A percentile compares a stretch with the other conserved stretches of the same genome.
These are phyloP conservation scores for Seminavis robusta DNA, from an alignment of 108 stramenopile genomes.

Conservation along the genomic window DNA sequence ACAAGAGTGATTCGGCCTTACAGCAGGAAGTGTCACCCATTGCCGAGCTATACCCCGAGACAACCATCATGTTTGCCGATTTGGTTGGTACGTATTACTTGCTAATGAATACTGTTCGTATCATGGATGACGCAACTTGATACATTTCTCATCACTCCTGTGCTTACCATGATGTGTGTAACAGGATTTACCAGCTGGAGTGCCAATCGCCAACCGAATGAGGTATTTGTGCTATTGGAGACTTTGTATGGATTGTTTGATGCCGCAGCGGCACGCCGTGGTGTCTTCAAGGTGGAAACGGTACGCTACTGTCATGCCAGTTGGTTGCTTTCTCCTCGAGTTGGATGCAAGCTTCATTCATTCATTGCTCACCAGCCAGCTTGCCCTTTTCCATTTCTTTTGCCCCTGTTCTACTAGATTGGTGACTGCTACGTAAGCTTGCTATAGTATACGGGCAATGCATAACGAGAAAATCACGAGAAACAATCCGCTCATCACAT, in stretches of 20 bases:
- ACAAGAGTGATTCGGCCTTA: background rate
- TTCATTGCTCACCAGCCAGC: too few species aligned
- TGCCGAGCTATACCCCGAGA: conserved; percentile 1
- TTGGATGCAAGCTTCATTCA: too few species aligned
- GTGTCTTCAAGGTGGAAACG: too few species aligned
- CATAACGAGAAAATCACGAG: background rate
- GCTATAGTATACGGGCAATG: too few species aligned
- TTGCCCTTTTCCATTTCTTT: too few species aligned
- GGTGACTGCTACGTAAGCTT: too few species aligned
- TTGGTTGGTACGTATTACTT: background rate
- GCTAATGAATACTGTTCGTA: background rate
- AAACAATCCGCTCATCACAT: background rate
- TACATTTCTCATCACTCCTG: background rate
- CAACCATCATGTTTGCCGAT: conserved; percentile 14
- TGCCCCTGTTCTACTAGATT: too few species aligned
- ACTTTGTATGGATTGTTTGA: background rate
- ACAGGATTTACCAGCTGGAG: background rate
- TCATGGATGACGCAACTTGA: background rate
- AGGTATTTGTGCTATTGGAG: background rate
- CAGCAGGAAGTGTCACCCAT: conserved; percentile 8
- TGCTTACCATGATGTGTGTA: background rate
- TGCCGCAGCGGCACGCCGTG: too few species aligned
- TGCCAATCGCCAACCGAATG: background rate
- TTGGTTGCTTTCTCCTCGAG: too few species aligned
- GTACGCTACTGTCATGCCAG: too few species aligned